Base-by-base conservation (phyloP, 306 rosid genomes). In the Fagus crenata region DNA sequence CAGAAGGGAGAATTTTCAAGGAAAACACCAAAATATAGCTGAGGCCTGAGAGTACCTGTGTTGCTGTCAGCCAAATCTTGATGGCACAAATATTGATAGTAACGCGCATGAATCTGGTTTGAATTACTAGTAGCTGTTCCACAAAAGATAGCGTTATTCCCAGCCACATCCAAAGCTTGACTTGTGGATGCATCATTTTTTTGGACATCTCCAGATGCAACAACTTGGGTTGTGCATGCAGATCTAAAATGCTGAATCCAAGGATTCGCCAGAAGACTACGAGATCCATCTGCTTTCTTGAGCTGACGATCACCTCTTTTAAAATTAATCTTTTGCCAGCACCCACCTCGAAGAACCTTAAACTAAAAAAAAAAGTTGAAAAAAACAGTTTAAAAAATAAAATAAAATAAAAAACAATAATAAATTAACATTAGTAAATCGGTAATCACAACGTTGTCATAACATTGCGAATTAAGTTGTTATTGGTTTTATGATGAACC, bases 181-280 rank as follows among this genome's bases (percentile, higher is more conserved):
- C 75, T 72, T 31, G 75, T 56, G 2, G 55, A 39, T 17, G 80
- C 71, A 2, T 28, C 69, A 39, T 58, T 39, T 18, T 74, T 75
- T 64, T 71, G 75, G 40, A 69, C 73, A 13, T 77, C 42, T 11
- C 78, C 58, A 67, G 67, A 67, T 32, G 82, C 87, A 31, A 8
- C 73, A 81, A 72, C 75, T 64, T 81, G 69, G 28, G 78, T 79
- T 58, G 46, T 80, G 77, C 58, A 79, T 77, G 87, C 73, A 61
- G 84, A 67, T 76, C 87, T 41, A 5, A 81, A 88, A 80, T 76
- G 97, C 58, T 75, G 90, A 78, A 90, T 87, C 95, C 95, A 92
- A 42, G 91, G 89, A 80, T 81, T 88, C 36, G 73, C 53, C 2
- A 80, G 73, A 71, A 84, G 67, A 82, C 53, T 81, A 8, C 67